phyloP scores from a whole-genome alignment of 2,329 filamentous ascomycete genomes.

The Aspergillus niger region DNA sequence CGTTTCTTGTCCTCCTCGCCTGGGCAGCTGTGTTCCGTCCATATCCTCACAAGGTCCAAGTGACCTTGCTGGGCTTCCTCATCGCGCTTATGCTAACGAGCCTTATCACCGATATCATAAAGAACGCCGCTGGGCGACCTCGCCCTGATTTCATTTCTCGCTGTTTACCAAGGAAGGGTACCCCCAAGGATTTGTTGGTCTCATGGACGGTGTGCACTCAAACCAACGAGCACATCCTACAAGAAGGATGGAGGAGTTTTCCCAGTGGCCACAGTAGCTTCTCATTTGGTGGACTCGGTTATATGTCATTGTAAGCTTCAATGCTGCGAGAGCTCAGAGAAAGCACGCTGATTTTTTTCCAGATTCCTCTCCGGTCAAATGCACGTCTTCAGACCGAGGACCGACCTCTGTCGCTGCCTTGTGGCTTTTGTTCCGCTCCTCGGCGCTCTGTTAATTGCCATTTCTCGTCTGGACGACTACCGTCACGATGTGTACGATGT shows the following conservation, averaged over 20 bases:
- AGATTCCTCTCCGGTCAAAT: conserved; percentile 57
- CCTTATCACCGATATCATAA: conserved; percentile 86
- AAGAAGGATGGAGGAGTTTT: conserved; percentile 68
- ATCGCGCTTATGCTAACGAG: conserved; percentile 75
- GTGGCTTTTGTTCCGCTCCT: conserved; percentile 58
- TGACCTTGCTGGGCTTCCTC: conserved; percentile 77
- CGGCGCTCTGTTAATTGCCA: conserved; percentile 61
- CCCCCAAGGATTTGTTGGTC: conserved; percentile 57
- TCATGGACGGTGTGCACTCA: conserved; percentile 49
- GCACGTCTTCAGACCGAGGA: conserved; percentile 59
- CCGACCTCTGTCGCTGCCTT: conserved; percentile 58
- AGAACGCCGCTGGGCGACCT: conserved; percentile 81
- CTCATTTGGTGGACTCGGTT: conserved; percentile 63
- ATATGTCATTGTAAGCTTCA: conserved; percentile 50
- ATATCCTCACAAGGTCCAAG: conserved; percentile 76
- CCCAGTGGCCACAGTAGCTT: conserved; percentile 65
- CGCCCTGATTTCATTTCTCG: conserved; percentile 86
- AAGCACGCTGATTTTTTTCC: neutral
- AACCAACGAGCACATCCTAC: conserved; percentile 57
- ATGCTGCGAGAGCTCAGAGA: conserved; percentile 1
- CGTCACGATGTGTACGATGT: conserved; percentile 67
- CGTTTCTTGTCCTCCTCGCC: conserved; percentile 65
- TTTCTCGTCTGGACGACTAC: conserved; percentile 65
- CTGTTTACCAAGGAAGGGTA: conserved; percentile 69
- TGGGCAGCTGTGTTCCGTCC: conserved; percentile 67